A percentile compares a stretch with the other conserved stretches of the same genome.
phyloP scores from a whole-genome alignment of 257 asterid genomes.

The Ballota nigra region DNA sequence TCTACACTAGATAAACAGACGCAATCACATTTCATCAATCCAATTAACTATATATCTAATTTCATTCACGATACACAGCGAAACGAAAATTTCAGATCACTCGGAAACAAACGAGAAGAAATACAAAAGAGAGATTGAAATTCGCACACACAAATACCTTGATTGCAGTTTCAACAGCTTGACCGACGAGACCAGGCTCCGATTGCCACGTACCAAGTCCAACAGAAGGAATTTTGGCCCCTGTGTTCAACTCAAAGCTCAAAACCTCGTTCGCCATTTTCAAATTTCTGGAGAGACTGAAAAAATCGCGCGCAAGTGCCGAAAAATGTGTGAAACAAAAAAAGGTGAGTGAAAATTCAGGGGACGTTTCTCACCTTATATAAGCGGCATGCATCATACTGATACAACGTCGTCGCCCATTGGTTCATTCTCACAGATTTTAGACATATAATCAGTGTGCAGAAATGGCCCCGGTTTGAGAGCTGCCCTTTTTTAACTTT shows the following conservation, averaged over 20 bases:
- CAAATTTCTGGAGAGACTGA: neutral
- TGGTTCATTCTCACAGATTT: neutral
- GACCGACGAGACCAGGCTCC: conserved; percentile 67
- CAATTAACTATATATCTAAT: neutral
- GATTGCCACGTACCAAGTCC: conserved; percentile 89
- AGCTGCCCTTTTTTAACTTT: too few species aligned
- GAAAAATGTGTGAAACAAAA: neutral
- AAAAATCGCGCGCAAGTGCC: neutral
- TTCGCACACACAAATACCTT: conserved; percentile 35
- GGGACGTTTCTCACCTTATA: neutral
- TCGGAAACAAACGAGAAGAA: neutral
- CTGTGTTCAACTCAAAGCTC: conserved; percentile 57
- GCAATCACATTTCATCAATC: neutral
- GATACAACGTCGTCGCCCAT: neutral
- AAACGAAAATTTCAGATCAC: neutral
- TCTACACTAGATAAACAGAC: neutral
- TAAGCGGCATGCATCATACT: neutral
- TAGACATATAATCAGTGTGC: too few species aligned
- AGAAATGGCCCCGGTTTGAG: too few species aligned
- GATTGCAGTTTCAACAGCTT: conserved; percentile 61
- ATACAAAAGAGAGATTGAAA: neutral
- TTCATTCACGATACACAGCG: neutral
- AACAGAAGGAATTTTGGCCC: conserved; percentile 67
- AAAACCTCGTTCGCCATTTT: conserved; percentile 41
- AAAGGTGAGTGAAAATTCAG: neutral